Base-by-base conservation (phyloP, 2,329 filamentous ascomycete species). In the Neurospora crassa region DNA sequence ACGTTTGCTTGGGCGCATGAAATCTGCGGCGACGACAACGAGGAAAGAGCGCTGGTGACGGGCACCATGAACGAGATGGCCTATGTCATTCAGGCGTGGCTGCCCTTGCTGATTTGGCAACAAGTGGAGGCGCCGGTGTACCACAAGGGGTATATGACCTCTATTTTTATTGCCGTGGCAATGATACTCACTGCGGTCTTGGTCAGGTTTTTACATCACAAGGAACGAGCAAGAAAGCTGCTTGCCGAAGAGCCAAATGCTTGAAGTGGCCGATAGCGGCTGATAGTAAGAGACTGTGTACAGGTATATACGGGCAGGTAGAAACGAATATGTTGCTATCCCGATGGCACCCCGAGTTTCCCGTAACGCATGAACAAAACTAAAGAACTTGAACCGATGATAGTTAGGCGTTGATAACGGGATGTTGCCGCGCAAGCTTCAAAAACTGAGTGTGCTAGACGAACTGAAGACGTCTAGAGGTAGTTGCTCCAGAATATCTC, bases 1-100 rank as follows among this genome's bases (percentile, higher is more conserved):
- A 82, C 81, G 0, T 84, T 84, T 71, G 78, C 78, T 1, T 80
- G 79, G 79, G 79, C 77, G 3, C 79, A 79, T 45, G 79, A 80
- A 68, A 74, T 79, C 34, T 79, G 78, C 40, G 76, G 76, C 2
- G 77, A 75, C 2, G 75, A 80, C 67, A 78, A 77, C 1, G 78
- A 79, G 69, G 78, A 80, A 68, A 72, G 79, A 16, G 79, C 79
- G 11, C 69, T 80, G 16, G 76, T 79, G 0, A 85, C 90, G 0
- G 90, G 84, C 0, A 80, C 83, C 18, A 92, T 92, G 88, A 92
- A 92, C 72, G 86, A 90, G 76, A 85, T 92, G 81, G 89, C 89
- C 0, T 91, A 91, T 72, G 88, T 91, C 11, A 79, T 92, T 63
- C 89, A 92, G 76, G 88, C 89, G 0, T 92, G 90, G 90, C 78